Conservation (phyloP, 495 filamentous ascomycete species). For the Aspergillus kassunensis region DNA sequence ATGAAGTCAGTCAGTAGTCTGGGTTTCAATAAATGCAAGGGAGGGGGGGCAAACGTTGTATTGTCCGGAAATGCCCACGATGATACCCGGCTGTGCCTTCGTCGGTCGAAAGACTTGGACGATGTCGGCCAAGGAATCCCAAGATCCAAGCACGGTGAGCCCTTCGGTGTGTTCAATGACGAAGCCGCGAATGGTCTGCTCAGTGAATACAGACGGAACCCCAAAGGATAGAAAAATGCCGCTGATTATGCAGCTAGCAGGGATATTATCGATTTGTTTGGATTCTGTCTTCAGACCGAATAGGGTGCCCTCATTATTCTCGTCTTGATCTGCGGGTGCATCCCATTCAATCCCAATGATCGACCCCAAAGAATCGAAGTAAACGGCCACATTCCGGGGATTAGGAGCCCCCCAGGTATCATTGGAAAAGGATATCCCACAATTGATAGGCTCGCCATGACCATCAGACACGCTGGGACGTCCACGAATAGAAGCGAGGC, state of each 20-base stretch:
- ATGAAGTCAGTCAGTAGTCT: background rate
- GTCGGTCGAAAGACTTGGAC: background rate
- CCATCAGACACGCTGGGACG: too few species aligned
- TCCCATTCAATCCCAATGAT: too few species aligned
- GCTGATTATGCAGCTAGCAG: background rate
- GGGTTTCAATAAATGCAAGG: background rate
- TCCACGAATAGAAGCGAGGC: background rate
- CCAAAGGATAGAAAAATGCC: background rate
- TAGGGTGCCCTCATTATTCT: background rate
- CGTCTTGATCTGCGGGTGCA: too few species aligned
- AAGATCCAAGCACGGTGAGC: background rate
- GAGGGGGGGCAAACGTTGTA: background rate
- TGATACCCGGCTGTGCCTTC: background rate
- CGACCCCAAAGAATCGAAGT: too few species aligned
- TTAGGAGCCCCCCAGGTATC: too few species aligned
- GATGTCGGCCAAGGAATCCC: too few species aligned
- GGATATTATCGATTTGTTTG: background rate
- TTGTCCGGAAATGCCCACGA: background rate
- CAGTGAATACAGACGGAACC: too few species aligned
- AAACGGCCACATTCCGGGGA: too few species aligned
- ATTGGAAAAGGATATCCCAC: too few species aligned
- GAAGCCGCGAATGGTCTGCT: background rate
- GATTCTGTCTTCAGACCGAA: background rate
- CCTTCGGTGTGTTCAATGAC: too few species aligned
- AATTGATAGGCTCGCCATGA: too few species aligned